Evolutionary conservation across 1,284 basidiomycete species (phyloP).

Genomic region (Pyrrhoderma noxium): DNA sequence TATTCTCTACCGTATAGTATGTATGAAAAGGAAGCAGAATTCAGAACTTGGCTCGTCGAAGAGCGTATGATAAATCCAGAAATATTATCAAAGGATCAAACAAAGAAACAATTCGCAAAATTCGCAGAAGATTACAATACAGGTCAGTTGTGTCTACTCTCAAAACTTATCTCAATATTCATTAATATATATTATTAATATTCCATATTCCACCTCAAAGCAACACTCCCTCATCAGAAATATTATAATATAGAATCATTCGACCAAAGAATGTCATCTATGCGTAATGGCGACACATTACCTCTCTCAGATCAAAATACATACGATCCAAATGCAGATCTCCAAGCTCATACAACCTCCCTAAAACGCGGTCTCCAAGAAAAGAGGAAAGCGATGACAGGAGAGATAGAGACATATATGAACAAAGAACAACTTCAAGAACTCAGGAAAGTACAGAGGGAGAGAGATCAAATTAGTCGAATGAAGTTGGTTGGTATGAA

Average conservation of each 20-base stretch:
- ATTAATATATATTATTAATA: neutral
- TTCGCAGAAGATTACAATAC: constrained; percentile 88
- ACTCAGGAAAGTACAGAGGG: constrained; percentile 71
- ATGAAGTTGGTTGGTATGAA: constrained; percentile 83
- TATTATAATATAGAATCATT: constrained; percentile 83
- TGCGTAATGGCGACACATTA: constrained; percentile 73
- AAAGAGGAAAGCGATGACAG: too few species aligned
- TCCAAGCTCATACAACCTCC: constrained; percentile 61
- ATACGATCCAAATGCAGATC: constrained; percentile 76
- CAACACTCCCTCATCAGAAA: constrained; percentile 85
- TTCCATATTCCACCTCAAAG: constrained; percentile 31
- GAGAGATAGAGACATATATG: constrained; percentile 70
- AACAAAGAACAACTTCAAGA: constrained; percentile 73
- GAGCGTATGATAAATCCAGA: constrained; percentile 86
- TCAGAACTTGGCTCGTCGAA: constrained; percentile 85
- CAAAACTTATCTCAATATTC: constrained; percentile 4
- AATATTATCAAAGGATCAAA: constrained; percentile 74
- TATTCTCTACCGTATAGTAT: constrained; percentile 38
- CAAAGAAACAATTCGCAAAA: constrained; percentile 73
- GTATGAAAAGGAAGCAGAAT: constrained; percentile 75
- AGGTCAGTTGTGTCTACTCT: constrained; percentile 35
- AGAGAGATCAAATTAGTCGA: constrained; percentile 71
- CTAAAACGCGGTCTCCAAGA: constrained; percentile 57
- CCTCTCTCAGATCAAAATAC: constrained; percentile 52
- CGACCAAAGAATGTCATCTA: constrained; percentile 71